Evolutionary conservation across 108 stramenopile genomes (phyloP).

Genomic region (Nannochloropsis granulata): DNA sequence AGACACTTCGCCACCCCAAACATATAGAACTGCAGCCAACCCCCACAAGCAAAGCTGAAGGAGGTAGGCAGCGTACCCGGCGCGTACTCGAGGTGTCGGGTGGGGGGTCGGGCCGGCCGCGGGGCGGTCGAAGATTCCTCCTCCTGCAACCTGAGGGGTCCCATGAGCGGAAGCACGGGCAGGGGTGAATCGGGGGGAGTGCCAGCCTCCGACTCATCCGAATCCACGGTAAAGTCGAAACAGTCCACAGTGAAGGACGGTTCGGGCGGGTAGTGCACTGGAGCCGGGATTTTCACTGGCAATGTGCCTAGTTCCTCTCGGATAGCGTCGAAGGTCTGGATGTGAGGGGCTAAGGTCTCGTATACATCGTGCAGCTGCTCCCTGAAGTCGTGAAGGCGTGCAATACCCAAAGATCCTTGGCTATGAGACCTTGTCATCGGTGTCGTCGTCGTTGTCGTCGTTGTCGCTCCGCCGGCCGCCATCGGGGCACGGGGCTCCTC

Average conservation of each 20-base stretch:
- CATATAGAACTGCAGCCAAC: slow-evolving; percentile 40
- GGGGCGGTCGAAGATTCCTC: neutral
- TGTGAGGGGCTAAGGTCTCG: neutral
- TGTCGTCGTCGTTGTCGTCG: neutral
- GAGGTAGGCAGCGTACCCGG: neutral
- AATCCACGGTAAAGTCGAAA: neutral
- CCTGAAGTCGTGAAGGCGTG: neutral
- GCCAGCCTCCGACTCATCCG: neutral
- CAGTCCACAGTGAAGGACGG: neutral
- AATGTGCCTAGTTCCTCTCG: neutral
- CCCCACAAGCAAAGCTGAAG: slow-evolving; percentile 35
- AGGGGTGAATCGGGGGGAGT: neutral
- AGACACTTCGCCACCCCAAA: slow-evolving; percentile 41
- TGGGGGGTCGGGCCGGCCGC: neutral
- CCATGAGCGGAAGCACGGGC: neutral
- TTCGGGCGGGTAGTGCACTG: neutral
- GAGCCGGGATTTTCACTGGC: neutral
- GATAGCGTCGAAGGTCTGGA: neutral
- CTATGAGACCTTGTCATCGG: neutral
- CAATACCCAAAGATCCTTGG: neutral
- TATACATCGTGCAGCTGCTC: neutral
- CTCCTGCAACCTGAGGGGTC: neutral
- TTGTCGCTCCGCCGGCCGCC: neutral
- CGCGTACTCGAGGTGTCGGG: neutral
- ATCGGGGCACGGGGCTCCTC: neutral